These are phyloP conservation scores for Aspergillus carbonarius DNA, from an alignment of 2,329 filamentous ascomycete genomes.

Conservation along the genomic window DNA sequence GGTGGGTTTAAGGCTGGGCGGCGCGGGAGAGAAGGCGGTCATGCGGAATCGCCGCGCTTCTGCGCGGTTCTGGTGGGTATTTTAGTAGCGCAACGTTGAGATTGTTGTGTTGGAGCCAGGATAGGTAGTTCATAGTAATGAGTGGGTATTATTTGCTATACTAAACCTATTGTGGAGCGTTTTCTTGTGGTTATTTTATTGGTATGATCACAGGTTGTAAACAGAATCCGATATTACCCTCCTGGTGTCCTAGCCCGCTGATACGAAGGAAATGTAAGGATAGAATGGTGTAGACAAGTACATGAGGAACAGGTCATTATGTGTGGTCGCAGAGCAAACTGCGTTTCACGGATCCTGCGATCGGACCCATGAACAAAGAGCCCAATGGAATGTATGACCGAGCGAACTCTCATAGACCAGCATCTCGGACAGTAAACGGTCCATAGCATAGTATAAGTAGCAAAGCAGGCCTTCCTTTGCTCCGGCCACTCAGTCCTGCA, in stretches of 20 bases:
- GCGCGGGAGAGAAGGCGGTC: slow-evolving; percentile 13
- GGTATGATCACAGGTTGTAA: not conserved
- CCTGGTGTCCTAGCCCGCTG: not conserved
- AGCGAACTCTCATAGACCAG: not conserved
- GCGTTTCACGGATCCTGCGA: not conserved
- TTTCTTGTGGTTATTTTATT: not conserved
- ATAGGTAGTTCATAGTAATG: not conserved
- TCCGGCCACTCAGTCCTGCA: slow-evolving; percentile 63
- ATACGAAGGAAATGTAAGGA: not conserved
- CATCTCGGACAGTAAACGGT: not conserved
- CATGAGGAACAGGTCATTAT: slow-evolving; percentile 8
- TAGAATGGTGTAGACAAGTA: not conserved
- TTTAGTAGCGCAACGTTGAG: slow-evolving; percentile 12
- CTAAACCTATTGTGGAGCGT: not conserved
- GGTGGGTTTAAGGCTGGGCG: slow-evolving; percentile 6
- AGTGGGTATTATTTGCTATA: not conserved
- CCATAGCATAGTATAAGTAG: not conserved
- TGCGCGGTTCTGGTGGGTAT: slow-evolving; percentile 6
- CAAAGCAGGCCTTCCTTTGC: not conserved
- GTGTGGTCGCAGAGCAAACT: not conserved
- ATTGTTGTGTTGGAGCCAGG: not conserved
- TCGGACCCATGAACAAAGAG: not conserved
- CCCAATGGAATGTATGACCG: not conserved
- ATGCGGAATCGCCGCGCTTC: slow-evolving; percentile 7
- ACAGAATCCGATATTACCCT: not conserved